Base-by-base conservation (phyloP, 345 rosid species). In the Linum trigynum region DNA sequence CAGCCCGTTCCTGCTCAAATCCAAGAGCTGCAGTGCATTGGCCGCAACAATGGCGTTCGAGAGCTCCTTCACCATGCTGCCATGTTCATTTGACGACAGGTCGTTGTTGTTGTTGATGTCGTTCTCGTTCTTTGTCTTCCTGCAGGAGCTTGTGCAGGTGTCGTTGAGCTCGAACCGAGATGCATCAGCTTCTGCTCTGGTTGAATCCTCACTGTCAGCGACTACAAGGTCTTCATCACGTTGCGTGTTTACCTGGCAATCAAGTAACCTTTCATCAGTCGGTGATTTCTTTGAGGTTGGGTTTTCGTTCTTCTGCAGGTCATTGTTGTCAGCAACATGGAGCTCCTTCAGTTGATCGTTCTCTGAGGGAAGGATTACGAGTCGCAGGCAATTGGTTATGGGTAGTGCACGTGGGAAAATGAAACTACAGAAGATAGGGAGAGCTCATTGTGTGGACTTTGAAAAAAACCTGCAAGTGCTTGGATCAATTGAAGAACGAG, bases 181-280 rank as follows among this genome's bases (percentile, higher is more conserved):
- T 39, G 74, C 76, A 68, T 10, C 69, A 48, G 53, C 53, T 9
- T 62, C 48, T 67, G 7, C 16, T 56, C 51, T 73, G 64, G 10
- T 79, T 79, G 53, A 48, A 67, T 94, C 99, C 81, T 90, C 92
- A 60, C 97, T 94, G 67, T 88, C 99, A 36, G 96, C 90, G 65
- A 94, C 95, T 83, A 85, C 88, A 5, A 90, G 85, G 56, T 65
- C 32, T 23, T 23, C 70, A 67, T 72, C 63, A 69, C 71, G 76
- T 15, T 81, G 77, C 7, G 73, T 74, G 76, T 75, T 74, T 66
- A 68, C 41, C 63, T 50, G 64, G 67, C 72, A 43, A 71, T 15
- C 51, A 66, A 42, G 48, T 7, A 63, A 61, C 57, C 61, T 72
- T 57, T 3, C 67, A 41, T 78, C 65, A 32, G 61, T 61, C 45